Percentiles rank a stretch among this genome's conserved stretches.
phyloP scores from a whole-genome alignment of 2,329 filamentous ascomycete species.

The Zasmidium angulare region DNA sequence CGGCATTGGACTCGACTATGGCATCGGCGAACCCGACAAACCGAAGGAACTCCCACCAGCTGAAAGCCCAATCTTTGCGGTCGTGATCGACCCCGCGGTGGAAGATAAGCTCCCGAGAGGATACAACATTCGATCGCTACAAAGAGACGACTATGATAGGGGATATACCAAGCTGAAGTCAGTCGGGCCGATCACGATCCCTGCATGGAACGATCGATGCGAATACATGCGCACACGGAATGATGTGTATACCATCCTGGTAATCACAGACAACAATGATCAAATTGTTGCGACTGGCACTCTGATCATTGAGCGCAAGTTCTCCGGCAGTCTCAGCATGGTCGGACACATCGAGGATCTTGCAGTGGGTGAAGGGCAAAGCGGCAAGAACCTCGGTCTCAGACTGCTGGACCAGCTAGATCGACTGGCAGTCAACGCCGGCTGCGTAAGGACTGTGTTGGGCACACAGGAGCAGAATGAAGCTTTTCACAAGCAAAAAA shows the following conservation, averaged over 20 bases:
- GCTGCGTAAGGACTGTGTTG: constrained; percentile 23
- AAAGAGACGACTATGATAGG: constrained; percentile 18
- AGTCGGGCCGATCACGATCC: constrained; percentile 18
- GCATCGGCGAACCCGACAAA: constrained; percentile 9
- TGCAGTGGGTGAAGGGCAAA: constrained; percentile 17
- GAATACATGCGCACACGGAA: constrained; percentile 15
- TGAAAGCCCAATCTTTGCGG: constrained; percentile 16
- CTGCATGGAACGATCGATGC: constrained; percentile 23
- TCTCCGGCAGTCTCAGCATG: constrained; percentile 4
- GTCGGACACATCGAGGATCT: constrained; percentile 27
- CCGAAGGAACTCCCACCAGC: constrained; percentile 10
- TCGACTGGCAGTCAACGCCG: constrained; percentile 18
- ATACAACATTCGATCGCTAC: constrained; percentile 21
- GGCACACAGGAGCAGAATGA: constrained; percentile 21
- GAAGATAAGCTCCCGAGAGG: constrained; percentile 22
- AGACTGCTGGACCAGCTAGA: constrained; percentile 24
- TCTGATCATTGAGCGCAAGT: constrained; percentile 25
- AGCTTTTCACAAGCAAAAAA: constrained; percentile 21
- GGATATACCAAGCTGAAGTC: constrained; percentile 20
- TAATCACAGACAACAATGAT: constrained; percentile 17
- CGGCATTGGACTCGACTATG: constrained; percentile 13
- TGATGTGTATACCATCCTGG: constrained; percentile 21
- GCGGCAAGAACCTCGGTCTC: constrained; percentile 27
- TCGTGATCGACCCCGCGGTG: constrained; percentile 11
- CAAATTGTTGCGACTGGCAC: constrained; percentile 24